These are phyloP conservation scores for Solanum rostratum DNA, from an alignment of 257 asterid species.

Conservation along the genomic window DNA sequence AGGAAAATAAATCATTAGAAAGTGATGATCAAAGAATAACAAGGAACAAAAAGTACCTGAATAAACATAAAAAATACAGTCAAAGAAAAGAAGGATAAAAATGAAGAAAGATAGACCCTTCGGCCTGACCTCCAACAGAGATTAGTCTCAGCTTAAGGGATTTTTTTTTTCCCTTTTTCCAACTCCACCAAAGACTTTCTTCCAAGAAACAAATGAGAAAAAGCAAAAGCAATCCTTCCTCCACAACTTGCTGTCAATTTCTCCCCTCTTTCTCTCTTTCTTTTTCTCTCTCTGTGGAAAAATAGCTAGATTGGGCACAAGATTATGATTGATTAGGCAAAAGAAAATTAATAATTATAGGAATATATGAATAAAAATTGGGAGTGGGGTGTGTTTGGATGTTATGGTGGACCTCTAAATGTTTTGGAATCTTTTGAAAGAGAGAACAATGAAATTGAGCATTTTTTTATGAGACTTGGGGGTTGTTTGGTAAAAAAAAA, in stretches of 20 bases:
- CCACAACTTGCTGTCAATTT: background rate
- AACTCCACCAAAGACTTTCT: background rate
- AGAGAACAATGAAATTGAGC: background rate
- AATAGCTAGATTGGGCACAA: background rate
- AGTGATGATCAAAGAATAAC: background rate
- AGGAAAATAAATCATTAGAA: background rate
- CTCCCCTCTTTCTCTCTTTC: background rate
- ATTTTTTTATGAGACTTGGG: background rate
- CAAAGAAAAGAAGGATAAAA: background rate
- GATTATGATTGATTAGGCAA: constrained; percentile 1
- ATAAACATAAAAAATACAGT: background rate
- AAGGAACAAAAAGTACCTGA: background rate
- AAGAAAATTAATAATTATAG: background rate
- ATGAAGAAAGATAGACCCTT: constrained; percentile 5
- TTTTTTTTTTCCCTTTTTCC: background rate
- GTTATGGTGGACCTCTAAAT: constrained; percentile 12
- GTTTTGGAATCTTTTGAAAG: constrained; percentile 14
- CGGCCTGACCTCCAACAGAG: constrained; percentile 6
- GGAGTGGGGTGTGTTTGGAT: constrained; percentile 8
- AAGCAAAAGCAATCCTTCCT: constrained; percentile 1
- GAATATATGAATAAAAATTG: constrained; percentile 2
- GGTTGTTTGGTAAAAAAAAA: too few species aligned
- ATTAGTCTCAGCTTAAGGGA: constrained; percentile 12
- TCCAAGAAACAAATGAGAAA: constrained; percentile 6
- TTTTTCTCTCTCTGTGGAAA: background rate